A percentile compares a stretch with the other conserved stretches of the same genome.
Evolutionary conservation across 495 filamentous ascomycete genomes (phyloP).

Genomic region (Penicillium verhagenii): DNA sequence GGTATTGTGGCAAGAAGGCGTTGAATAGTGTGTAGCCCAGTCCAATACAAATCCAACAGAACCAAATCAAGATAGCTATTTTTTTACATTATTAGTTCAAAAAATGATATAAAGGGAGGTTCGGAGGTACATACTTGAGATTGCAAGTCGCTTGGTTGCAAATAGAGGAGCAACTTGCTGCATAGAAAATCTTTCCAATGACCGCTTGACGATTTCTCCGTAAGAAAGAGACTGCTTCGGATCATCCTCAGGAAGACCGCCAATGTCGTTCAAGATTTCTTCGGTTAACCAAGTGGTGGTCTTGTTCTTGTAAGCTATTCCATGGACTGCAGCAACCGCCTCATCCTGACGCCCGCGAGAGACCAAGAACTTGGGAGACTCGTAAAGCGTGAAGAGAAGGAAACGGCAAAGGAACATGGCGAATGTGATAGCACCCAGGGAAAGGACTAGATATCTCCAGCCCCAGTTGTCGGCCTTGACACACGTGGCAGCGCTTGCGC

Average conservation of each 20-base stretch:
- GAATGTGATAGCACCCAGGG: conserved; percentile 65
- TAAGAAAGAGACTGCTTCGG: conserved; percentile 32
- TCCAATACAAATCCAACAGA: conserved; percentile 49
- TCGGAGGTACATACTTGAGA: conserved; percentile 29
- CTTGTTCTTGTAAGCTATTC: conserved; percentile 46
- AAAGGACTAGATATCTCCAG: conserved; percentile 70
- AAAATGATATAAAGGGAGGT: neutral
- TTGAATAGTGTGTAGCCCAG: conserved; percentile 54
- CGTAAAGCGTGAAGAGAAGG: conserved; percentile 48
- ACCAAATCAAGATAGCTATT: conserved; percentile 39
- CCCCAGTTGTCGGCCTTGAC: conserved; percentile 61
- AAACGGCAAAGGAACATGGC: conserved; percentile 63
- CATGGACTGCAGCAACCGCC: conserved; percentile 63
- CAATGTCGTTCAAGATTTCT: conserved; percentile 46
- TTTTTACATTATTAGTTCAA: neutral
- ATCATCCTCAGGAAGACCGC: conserved; percentile 35
- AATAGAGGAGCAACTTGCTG: conserved; percentile 50
- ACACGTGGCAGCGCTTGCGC: conserved; percentile 43
- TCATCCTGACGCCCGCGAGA: conserved; percentile 61
- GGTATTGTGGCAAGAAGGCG: conserved; percentile 52
- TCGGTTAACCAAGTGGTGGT: conserved; percentile 47
- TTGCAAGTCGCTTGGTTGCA: conserved; percentile 38
- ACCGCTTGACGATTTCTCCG: conserved; percentile 43
- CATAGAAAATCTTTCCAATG: conserved; percentile 46
- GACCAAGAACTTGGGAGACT: conserved; percentile 74